These are phyloP conservation scores for Buddleja alternifolia DNA, from an alignment of 257 asterid species.

Conservation along the genomic window DNA sequence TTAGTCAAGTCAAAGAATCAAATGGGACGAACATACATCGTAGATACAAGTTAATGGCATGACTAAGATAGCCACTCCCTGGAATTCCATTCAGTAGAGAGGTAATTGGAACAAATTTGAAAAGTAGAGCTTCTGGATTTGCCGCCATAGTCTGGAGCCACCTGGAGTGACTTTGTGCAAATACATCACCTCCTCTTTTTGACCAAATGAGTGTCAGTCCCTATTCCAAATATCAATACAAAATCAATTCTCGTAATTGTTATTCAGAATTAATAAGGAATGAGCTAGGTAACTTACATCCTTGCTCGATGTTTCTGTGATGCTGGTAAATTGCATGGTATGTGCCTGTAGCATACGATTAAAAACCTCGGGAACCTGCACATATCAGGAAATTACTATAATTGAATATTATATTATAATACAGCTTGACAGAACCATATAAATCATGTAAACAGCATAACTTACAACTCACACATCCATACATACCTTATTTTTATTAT, in stretches of 20 bases:
- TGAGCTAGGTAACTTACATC: slow-evolving; percentile 63
- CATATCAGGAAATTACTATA: slow-evolving; percentile 21
- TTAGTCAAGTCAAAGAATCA: slow-evolving; percentile 21
- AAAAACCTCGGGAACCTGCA: slow-evolving; percentile 91
- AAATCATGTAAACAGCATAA: slow-evolving; percentile 25
- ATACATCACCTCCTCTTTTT: slow-evolving; percentile 98
- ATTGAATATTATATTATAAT: neutral
- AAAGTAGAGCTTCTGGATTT: slow-evolving; percentile 87
- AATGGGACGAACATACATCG: slow-evolving; percentile 67
- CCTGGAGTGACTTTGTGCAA: slow-evolving; percentile 94
- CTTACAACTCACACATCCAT: neutral
- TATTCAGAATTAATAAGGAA: slow-evolving; percentile 21
- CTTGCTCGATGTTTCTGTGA: slow-evolving; percentile 92
- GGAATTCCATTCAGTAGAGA: slow-evolving; percentile 95
- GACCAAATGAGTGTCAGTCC: slow-evolving; percentile 98
- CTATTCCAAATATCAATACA: slow-evolving; percentile 45
- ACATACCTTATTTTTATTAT: slow-evolving; percentile 64
- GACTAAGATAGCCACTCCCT: slow-evolving; percentile 99
- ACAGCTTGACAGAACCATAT: slow-evolving; percentile 25
- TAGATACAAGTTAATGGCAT: slow-evolving; percentile 90
- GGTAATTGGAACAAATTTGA: slow-evolving; percentile 91
- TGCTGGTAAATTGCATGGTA: slow-evolving; percentile 93
- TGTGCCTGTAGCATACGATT: slow-evolving; percentile 92
- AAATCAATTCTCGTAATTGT: slow-evolving; percentile 25
- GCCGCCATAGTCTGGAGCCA: slow-evolving; percentile 98